Base-by-base conservation (phyloP, 2,329 filamentous ascomycete species). In the Epichloe scottii region DNA sequence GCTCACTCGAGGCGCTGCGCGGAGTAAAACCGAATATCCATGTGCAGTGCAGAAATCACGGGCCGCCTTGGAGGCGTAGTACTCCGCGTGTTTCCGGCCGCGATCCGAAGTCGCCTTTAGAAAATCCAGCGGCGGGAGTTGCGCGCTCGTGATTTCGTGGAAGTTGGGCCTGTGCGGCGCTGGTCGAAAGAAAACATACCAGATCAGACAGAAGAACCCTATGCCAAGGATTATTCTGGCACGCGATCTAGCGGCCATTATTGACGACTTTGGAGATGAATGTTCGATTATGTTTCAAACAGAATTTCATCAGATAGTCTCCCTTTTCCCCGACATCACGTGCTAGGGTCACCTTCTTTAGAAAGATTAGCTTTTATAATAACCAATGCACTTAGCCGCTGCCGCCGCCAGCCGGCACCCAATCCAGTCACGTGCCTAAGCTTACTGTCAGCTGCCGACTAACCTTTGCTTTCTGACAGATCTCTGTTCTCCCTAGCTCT, bases 21-120 rank as follows among this genome's bases (percentile, higher is more conserved):
- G 65, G 61, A 15, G 53, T 47, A 38, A 66, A 51, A 62, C 56
- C 4, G 56, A 50, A 51, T 66, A 68, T 34, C 63, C 64, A 37
- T 67, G 66, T 14, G 64, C 57, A 5, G 56, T 55, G 54, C 66
- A 68, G 34, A 66, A 60, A 2, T 58, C 55, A 23, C 47, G 58
- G 8, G 49, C 49, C 12, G 49, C 49, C 15, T 38, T 17, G 14
- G 49, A 51, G 19, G 35, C 44, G 49, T 51, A 51, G 43, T 47
- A 51, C 2, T 33, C 49, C 3, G 26, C 14, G 11, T 45, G 41
- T 26, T 5, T 23, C 14, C 38, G 38, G 38, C 10, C 38, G 14
- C 38, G 38, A 40, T 40, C 38, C 38, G 38, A 40, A 40, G 38
- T 40, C 38, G 38, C 38, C 38, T 17, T 40, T 15, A 40, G n/a